phyloP scores from a whole-genome alignment of 345 rosid species.

The Mallotus nudiflorus region DNA sequence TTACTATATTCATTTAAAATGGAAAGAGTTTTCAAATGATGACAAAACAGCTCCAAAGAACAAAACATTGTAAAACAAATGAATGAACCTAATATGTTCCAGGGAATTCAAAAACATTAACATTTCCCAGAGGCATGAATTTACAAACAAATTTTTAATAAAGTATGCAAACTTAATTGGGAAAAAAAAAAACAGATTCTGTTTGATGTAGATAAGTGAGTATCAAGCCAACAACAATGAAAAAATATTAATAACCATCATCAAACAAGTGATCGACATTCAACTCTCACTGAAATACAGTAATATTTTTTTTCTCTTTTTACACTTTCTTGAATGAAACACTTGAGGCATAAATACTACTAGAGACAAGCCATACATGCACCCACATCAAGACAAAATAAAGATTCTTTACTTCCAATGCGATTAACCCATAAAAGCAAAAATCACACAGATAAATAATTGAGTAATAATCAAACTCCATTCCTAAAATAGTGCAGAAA shows the following conservation, averaged over 20 bases:
- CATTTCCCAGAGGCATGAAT: not conserved
- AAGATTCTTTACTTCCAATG: conserved; percentile 23
- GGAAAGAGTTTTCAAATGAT: not conserved
- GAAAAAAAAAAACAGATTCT: not conserved
- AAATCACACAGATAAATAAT: not conserved
- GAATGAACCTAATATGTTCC: not conserved
- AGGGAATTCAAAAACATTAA: too few relatives aligned
- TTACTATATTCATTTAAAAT: not conserved
- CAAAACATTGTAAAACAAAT: not conserved
- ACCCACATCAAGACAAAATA: not conserved
- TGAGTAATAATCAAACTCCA: not conserved
- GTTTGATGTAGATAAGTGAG: not conserved
- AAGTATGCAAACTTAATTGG: not conserved
- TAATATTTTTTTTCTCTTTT: not conserved
- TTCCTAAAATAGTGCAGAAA: not conserved
- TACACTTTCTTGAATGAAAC: conserved; percentile 10
- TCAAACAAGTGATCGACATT: not conserved
- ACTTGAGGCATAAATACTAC: conserved; percentile 12
- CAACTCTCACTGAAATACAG: not conserved
- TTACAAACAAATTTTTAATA: not conserved
- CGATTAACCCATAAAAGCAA: conserved; percentile 10
- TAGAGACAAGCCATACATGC: not conserved
- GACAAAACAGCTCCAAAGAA: not conserved
- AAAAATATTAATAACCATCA: not conserved
- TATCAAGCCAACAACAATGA: not conserved